phyloP scores from a whole-genome alignment of 345 rosid genomes.

The Jatropha curcas region DNA sequence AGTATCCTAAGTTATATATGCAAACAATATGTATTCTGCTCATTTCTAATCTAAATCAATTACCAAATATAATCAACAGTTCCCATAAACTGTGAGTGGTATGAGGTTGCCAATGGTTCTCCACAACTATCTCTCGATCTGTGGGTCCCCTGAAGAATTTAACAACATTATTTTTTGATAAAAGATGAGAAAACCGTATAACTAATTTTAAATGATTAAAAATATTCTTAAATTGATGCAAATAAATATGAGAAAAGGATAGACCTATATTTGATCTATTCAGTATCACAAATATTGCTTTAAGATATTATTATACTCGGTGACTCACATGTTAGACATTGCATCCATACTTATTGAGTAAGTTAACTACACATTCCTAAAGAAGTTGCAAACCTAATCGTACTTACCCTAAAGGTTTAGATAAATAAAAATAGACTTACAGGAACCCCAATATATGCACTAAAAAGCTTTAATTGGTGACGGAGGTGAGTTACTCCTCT shows the following conservation, averaged over 20 bases:
- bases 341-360: neutral
- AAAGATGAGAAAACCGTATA: neutral
- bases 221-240: neutral
- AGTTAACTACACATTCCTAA: slow-evolving; percentile 4
- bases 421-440: slow-evolving; percentile 31
- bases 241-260: neutral
- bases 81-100: slow-evolving; percentile 82
- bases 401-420: neutral
- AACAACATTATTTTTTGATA: slow-evolving; percentile 10
- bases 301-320: neutral
- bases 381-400: neutral
- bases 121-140: slow-evolving; percentile 63
- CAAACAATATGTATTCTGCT: neutral
- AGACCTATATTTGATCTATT: neutral
- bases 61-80: slow-evolving; percentile 98
- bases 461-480: slow-evolving; percentile 62
- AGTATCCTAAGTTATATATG: neutral
- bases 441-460: slow-evolving; percentile 76
- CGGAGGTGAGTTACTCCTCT: slow-evolving; percentile 45
- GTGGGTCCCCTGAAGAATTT: slow-evolving; percentile 54
- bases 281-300: neutral
- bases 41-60: slow-evolving; percentile 9
- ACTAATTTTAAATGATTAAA: neutral
- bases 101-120: slow-evolving; percentile 92
- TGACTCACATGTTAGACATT: neutral